Conservation (phyloP, 225 moss, liverwort and hornwort species). For the Rhytidiadelphus loreus region DNA sequence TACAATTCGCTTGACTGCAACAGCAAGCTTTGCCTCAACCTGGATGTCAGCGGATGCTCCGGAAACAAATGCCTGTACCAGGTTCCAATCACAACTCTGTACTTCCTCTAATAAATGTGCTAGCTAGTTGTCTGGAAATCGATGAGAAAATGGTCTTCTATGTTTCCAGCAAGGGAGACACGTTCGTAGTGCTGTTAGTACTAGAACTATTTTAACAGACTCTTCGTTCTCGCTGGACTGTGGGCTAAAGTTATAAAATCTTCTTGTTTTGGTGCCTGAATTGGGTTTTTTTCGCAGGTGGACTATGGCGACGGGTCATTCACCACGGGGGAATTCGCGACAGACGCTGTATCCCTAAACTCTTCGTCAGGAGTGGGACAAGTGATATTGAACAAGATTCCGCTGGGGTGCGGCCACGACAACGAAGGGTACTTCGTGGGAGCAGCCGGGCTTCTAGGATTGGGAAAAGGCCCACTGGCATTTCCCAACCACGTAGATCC, state of each 20-base stretch:
- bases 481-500: conserved; percentile 54
- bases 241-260: neutral
- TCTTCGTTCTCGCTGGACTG: neutral
- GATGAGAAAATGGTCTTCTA: neutral
- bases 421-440: conserved; percentile 72
- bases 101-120: neutral
- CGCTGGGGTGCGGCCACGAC: conserved; percentile 69
- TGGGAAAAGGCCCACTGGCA: conserved; percentile 55
- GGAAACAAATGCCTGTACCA: conserved; percentile 36
- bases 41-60: conserved; percentile 35
- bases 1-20: conserved; percentile 15
- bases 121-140: neutral
- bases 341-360: conserved; percentile 21
- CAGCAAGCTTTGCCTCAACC: conserved; percentile 8
- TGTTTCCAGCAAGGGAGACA: neutral
- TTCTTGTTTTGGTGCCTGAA: neutral
- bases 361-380: conserved; percentile 11
- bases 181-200: neutral
- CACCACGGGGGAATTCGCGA: conserved; percentile 41
- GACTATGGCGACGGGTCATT: conserved; percentile 55
- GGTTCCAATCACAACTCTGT: neutral
- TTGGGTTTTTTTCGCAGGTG: conserved; percentile 6
- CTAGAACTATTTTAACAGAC: neutral
- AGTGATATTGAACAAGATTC: conserved; percentile 29
- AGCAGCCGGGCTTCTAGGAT: conserved; percentile 56